Percentiles rank a stretch among this genome's conserved stretches.
Conservation (phyloP, 129 eudicot species). For the Saussurea involucrata region DNA sequence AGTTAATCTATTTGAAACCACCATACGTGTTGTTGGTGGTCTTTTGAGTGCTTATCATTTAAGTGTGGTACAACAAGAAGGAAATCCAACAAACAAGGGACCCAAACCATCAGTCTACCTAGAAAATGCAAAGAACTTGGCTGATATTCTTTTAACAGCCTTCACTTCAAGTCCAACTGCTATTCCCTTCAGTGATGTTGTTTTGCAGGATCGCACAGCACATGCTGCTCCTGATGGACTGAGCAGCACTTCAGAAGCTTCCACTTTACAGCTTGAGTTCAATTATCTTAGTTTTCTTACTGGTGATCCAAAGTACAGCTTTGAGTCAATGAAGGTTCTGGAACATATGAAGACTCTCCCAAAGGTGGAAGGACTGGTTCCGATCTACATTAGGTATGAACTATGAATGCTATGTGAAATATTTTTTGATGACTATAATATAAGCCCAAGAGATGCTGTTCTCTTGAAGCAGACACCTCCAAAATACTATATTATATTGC, state of each 20-base stretch:
- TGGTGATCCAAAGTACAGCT: slow-evolving; percentile 75
- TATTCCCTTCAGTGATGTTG: slow-evolving; percentile 91
- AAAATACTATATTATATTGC: not conserved
- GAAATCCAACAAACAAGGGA: slow-evolving; percentile 38
- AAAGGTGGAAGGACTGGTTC: slow-evolving; percentile 92
- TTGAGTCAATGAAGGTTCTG: slow-evolving; percentile 86
- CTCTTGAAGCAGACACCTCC: not conserved
- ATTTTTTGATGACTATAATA: not conserved
- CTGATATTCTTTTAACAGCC: slow-evolving; percentile 76
- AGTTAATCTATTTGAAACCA: slow-evolving; percentile 91
- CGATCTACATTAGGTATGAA: slow-evolving; percentile 82
- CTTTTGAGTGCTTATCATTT: slow-evolving; percentile 97
- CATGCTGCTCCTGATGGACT: slow-evolving; percentile 93
- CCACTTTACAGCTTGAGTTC: slow-evolving; percentile 88
- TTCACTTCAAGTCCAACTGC: slow-evolving; percentile 85
- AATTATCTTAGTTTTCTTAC: slow-evolving; percentile 80
- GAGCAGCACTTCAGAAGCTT: slow-evolving; percentile 95
- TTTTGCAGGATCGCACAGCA: slow-evolving; percentile 63
- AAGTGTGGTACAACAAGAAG: slow-evolving; percentile 55
- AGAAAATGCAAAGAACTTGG: slow-evolving; percentile 79
- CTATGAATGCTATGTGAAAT: slow-evolving; percentile 14
- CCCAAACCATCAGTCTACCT: slow-evolving; percentile 74
- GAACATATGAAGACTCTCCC: slow-evolving; percentile 84
- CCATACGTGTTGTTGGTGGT: slow-evolving; percentile 92
- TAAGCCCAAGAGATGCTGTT: not conserved